A percentile compares a stretch with the other conserved stretches of the same genome.
phyloP scores from a whole-genome alignment of 345 rosid species.

The Geranium brycei region DNA sequence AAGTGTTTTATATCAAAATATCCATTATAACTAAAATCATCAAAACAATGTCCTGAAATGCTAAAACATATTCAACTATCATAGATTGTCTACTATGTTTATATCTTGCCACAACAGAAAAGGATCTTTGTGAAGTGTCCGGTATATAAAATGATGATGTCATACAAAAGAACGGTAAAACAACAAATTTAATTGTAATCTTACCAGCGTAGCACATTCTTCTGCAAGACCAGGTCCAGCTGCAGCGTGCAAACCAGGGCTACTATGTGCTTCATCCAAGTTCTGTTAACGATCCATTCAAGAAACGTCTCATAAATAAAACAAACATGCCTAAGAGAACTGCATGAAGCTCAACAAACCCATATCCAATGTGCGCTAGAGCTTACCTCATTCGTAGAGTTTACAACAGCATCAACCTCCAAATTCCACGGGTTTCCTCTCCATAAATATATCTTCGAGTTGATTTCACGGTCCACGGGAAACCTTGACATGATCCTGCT shows the following conservation, averaged over 20 bases:
- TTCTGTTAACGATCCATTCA: constrained; percentile 40
- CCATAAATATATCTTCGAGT: constrained; percentile 78
- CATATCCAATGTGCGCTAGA: not conserved
- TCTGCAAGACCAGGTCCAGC: constrained; percentile 97
- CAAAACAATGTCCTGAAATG: not conserved
- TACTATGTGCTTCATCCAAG: constrained; percentile 82
- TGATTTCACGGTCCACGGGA: constrained; percentile 76
- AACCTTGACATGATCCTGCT: constrained; percentile 63
- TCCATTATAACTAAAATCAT: not conserved
- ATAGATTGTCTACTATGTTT: not conserved
- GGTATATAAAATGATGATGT: constrained; percentile 1
- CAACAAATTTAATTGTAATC: not conserved
- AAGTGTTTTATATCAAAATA: not conserved
- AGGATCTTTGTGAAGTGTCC: not conserved
- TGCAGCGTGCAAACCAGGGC: constrained; percentile 87
- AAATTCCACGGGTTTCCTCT: constrained; percentile 96
- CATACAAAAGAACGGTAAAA: constrained; percentile 1
- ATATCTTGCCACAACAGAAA: not conserved
- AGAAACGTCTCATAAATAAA: constrained; percentile 9
- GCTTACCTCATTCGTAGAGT: constrained; percentile 89
- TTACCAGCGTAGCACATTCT: constrained; percentile 80
- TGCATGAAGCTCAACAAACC: not conserved
- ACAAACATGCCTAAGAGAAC: not conserved
- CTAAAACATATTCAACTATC: not conserved
- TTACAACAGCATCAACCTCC: constrained; percentile 95